Evolutionary conservation across 1,284 basidiomycete species (phyloP).

Genomic region (Trichosporon ovoides): DNA sequence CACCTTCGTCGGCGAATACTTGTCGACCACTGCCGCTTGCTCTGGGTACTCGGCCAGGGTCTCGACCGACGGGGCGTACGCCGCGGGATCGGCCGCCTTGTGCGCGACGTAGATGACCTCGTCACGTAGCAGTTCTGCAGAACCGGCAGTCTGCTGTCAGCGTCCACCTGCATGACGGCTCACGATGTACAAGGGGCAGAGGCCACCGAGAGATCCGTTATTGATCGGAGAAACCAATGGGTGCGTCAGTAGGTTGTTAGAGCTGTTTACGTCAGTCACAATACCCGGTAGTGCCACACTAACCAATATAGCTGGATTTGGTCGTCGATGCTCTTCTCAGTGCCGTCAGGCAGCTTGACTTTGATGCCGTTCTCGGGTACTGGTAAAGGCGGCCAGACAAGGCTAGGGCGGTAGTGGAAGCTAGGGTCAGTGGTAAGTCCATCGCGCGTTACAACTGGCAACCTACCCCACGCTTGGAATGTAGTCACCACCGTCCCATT

Average conservation of each 20-base stretch:
- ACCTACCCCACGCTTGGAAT: slow-evolving; percentile 40
- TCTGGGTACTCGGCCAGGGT: slow-evolving; percentile 48
- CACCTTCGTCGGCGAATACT: slow-evolving; percentile 52
- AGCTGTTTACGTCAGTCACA: slow-evolving; percentile 25
- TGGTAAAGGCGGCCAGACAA: slow-evolving; percentile 46
- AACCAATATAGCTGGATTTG: slow-evolving; percentile 54
- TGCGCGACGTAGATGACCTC: slow-evolving; percentile 52
- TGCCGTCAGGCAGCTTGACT: slow-evolving; percentile 34
- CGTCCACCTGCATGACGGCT: slow-evolving; percentile 6
- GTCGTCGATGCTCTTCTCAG: slow-evolving; percentile 37
- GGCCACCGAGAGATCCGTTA: slow-evolving; percentile 52
- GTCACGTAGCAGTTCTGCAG: slow-evolving; percentile 49
- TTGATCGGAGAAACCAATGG: slow-evolving; percentile 53
- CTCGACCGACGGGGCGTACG: slow-evolving; percentile 44
- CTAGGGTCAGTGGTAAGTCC: slow-evolving; percentile 22
- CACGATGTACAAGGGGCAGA: slow-evolving; percentile 53
- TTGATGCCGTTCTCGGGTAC: slow-evolving; percentile 34
- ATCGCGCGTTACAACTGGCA: background rate
- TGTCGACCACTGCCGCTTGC: slow-evolving; percentile 41
- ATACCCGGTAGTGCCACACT: background rate
- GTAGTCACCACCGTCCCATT: slow-evolving; percentile 42
- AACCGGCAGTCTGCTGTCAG: slow-evolving; percentile 44
- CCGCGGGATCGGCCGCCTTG: slow-evolving; percentile 50
- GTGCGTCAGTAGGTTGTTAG: slow-evolving; percentile 52
- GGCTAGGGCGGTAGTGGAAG: slow-evolving; percentile 47